Percentiles rank a stretch among this genome's conserved stretches.
These are phyloP conservation scores for Arthrobotrys entomopaga DNA, from an alignment of 2,329 filamentous ascomycete genomes.

Conservation along the genomic window DNA sequence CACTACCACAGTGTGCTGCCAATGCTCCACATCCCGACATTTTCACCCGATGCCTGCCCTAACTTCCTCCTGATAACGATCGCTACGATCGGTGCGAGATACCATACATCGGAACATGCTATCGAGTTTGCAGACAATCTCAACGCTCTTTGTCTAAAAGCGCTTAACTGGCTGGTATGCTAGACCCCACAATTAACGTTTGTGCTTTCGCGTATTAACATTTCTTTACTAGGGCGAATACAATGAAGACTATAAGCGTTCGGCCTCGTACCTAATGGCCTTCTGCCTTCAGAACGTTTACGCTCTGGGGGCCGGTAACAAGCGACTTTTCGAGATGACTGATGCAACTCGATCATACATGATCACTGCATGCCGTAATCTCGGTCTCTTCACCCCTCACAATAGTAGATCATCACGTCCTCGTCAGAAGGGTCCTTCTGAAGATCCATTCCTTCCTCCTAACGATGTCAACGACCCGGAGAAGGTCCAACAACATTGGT, in stretches of 20 bases:
- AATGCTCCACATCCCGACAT: constrained; percentile 59
- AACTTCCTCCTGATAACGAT: constrained; percentile 58
- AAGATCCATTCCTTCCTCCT: constrained; percentile 49
- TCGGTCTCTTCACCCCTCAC: constrained; percentile 57
- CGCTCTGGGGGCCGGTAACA: constrained; percentile 57
- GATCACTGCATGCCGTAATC: constrained; percentile 58
- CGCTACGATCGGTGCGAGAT: constrained; percentile 59
- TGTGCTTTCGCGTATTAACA: constrained; percentile 6
- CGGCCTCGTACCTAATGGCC: constrained; percentile 58
- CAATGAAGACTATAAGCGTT: constrained; percentile 57
- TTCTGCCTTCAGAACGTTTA: constrained; percentile 59
- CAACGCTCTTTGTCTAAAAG: constrained; percentile 58
- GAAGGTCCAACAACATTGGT: constrained; percentile 57
- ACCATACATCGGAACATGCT: constrained; percentile 58
- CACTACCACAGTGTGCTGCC: constrained; percentile 61
- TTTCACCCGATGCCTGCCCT: constrained; percentile 57
- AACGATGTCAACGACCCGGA: constrained; percentile 48
- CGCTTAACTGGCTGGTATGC: constrained; percentile 58
- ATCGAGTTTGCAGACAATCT: constrained; percentile 59
- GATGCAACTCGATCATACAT: constrained; percentile 58
- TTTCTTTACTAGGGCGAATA: constrained; percentile 56
- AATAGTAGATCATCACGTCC: constrained; percentile 33
- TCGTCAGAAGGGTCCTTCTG: constrained; percentile 29
- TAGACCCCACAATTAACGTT: not conserved
- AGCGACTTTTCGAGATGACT: constrained; percentile 58